Evolutionary conservation across 1,284 basidiomycete species (phyloP), one percentile per base, ranked within the genome.

Genomic region (Ganoderma boninense): DNA sequence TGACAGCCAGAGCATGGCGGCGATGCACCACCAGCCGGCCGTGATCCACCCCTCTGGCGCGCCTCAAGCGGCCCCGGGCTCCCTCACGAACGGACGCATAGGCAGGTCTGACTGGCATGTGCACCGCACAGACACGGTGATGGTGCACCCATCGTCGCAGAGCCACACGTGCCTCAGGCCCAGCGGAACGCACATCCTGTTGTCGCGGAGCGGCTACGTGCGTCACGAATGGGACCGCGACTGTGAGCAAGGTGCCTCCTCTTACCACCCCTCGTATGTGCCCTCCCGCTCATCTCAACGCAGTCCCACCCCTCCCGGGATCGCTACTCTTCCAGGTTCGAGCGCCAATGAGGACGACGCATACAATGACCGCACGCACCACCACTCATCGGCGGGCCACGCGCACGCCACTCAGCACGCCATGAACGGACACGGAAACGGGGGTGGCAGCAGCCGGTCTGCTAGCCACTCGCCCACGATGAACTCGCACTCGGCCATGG

Each of bases 1-100:
- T 6, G 89, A 90, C 68, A 80, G 79, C 63, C 83, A 85, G 78
- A 82, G 66, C 69, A 49, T 73, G n/a, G 73, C 70, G 23, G 71
- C 71, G 49, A 71, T 71, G 40, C 75, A 73, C 69, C 71, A 73
- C 40, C 66, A 67, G 40, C 77, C 78, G 23, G 73, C 77, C 20
- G 78, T 78, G 46, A 74, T 79, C 38, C 75, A 79, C 65, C 79
- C 78, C 23, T 78, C 79, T 32, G 75, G 74, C 29, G 76, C 76
- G 29, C 75, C 77, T 13, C 72, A 76, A 49, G 73, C 73, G 18
- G 71, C 75, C 18, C 71, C 69, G 1, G 67, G 69, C 38, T 69
- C 76, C 13, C 65, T 73, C n/a, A 46, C 73, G 35, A 79, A 79
- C 69, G 75, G 76, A 4, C 74, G 77, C 49, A 62, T 54, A 10